Percentiles rank a stretch among this genome's conserved stretches.
These are phyloP conservation scores for Symbiodinium pilosum DNA, from an alignment of 73 alveolate genomes.

Conservation along the genomic window DNA sequence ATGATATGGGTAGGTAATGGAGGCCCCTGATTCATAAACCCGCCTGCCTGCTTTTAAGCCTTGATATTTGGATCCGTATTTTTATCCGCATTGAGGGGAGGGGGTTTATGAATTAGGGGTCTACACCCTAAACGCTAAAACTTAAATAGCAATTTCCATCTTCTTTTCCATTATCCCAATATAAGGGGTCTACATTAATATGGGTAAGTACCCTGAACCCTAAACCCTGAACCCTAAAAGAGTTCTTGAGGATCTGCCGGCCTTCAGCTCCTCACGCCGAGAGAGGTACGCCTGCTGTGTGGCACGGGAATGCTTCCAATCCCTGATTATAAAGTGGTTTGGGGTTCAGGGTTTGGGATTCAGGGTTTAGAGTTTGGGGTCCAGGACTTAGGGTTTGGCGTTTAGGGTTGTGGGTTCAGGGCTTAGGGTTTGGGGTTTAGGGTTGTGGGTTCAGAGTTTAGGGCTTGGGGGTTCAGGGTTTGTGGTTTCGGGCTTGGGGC, in stretches of 20 bases:
- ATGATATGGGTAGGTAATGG: too few species aligned
- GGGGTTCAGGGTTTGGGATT: neutral
- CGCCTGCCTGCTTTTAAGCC: too few species aligned
- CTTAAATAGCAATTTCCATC: neutral
- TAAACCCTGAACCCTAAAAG: neutral
- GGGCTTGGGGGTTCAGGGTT: too few species aligned
- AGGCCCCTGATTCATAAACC: too few species aligned
- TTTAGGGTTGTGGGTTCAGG: neutral
- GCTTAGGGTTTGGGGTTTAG: too few species aligned
- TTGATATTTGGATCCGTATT: too few species aligned
- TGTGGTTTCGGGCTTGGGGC: too few species aligned
- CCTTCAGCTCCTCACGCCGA: constrained; percentile 81
- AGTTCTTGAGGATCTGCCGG: neutral
- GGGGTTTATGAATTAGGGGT: too few species aligned
- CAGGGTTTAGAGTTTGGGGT: neutral
- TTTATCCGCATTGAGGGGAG: too few species aligned
- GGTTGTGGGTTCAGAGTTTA: too few species aligned
- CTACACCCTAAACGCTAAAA: neutral
- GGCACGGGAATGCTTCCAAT: neutral
- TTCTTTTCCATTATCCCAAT: too few species aligned
- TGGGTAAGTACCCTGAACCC: neutral
- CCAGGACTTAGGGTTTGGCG: neutral
- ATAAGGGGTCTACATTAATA: too few species aligned
- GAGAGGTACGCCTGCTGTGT: constrained; percentile 51
- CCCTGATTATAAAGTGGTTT: neutral